These are phyloP conservation scores for Pistacia vera DNA, from an alignment of 345 rosid genomes.

Conservation along the genomic window DNA sequence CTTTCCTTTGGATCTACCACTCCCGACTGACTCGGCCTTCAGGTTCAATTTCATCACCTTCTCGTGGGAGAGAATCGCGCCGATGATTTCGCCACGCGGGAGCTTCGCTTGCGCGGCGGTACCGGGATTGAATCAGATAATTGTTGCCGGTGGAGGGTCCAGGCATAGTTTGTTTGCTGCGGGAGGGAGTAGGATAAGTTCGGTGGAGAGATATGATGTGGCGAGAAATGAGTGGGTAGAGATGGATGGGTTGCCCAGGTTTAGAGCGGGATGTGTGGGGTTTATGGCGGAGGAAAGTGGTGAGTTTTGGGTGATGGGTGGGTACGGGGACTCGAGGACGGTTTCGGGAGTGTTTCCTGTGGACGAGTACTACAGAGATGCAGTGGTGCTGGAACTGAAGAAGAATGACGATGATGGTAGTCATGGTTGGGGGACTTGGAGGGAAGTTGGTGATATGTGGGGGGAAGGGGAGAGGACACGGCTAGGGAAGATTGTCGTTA, in stretches of 20 bases:
- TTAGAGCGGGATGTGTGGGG: slow-evolving; percentile 89
- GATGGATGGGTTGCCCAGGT: slow-evolving; percentile 67
- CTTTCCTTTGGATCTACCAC: slow-evolving; percentile 82
- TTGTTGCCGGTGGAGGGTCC: slow-evolving; percentile 93
- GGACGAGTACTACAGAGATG: slow-evolving; percentile 81
- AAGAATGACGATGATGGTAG: slow-evolving; percentile 5
- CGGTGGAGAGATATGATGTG: slow-evolving; percentile 77
- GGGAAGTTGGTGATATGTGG: slow-evolving; percentile 87
- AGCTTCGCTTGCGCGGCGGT: slow-evolving; percentile 81
- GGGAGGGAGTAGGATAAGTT: slow-evolving; percentile 81
- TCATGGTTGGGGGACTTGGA: slow-evolving; percentile 54
- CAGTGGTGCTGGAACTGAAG: slow-evolving; percentile 67
- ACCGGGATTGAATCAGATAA: slow-evolving; percentile 47
- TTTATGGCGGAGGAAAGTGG: slow-evolving; percentile 55
- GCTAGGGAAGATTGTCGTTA: slow-evolving; percentile 72
- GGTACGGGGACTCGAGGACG: slow-evolving; percentile 80
- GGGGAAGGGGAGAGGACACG: slow-evolving; percentile 56
- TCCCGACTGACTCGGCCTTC: slow-evolving; percentile 65
- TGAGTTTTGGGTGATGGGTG: slow-evolving; percentile 99
- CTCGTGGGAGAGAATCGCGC: slow-evolving; percentile 67
- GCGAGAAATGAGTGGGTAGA: slow-evolving; percentile 73
- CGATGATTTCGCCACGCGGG: slow-evolving; percentile 87
- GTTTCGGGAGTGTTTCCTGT: slow-evolving; percentile 80
- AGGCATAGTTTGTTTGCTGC: slow-evolving; percentile 80
- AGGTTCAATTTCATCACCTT: slow-evolving; percentile 58